These are phyloP conservation scores for Ophiorrhiza pumila DNA, from an alignment of 257 asterid genomes.

Conservation along the genomic window DNA sequence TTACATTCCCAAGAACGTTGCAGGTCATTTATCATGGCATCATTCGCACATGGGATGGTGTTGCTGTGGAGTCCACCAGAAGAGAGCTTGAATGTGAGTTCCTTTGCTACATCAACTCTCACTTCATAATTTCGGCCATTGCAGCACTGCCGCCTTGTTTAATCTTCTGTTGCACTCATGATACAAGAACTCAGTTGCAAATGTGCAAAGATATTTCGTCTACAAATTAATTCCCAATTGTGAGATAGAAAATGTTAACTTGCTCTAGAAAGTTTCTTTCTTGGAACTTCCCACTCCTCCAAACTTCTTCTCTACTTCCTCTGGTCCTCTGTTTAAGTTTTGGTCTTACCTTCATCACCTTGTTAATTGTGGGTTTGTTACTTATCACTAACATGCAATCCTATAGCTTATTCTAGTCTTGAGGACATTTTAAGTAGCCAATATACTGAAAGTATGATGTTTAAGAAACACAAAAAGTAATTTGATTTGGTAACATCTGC, in stretches of 20 bases:
- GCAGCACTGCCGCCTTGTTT: background rate
- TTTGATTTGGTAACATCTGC: background rate
- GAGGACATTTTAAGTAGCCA: background rate
- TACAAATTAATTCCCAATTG: background rate
- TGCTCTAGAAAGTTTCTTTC: background rate
- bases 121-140: background rate
- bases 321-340: background rate
- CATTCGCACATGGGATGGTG: slow-evolving; percentile 81
- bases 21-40: slow-evolving; percentile 90
- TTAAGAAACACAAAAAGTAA: background rate
- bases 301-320: background rate
- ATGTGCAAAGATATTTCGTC: background rate
- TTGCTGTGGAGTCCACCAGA: slow-evolving; percentile 78
- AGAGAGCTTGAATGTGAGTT: slow-evolving; percentile 70
- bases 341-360: background rate
- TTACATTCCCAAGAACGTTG: no score
- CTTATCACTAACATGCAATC: no score
- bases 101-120: background rate
- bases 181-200: background rate
- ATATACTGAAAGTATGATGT: background rate
- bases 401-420: background rate
- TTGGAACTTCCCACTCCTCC: background rate
- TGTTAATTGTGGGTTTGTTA: background rate
- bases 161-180: background rate
- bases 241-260: background rate